A percentile compares a stretch with the other conserved stretches of the same genome.
Conservation (phyloP, 2,329 filamentous ascomycete species). For the Diaporthe sp. region DNA sequence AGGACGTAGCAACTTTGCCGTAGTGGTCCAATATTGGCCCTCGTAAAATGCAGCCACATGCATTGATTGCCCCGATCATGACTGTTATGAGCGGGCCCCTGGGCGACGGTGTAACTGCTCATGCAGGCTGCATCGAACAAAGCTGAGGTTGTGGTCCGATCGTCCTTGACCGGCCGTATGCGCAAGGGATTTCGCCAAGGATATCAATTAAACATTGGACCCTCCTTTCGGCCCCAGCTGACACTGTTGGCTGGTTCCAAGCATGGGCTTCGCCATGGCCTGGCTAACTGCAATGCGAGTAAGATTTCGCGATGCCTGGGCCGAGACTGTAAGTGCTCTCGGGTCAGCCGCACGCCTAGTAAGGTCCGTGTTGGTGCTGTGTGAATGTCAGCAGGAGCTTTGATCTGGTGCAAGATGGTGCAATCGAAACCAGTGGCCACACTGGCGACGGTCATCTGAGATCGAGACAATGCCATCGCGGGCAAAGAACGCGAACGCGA, state of each 20-base stretch:
- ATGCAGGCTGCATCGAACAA: not conserved
- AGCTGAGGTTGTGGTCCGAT: not conserved
- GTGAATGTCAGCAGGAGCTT: not conserved
- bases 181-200: conserved; percentile 2
- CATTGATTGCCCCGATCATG: not conserved
- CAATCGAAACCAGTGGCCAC: conserved; percentile 27
- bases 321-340: too few relatives aligned
- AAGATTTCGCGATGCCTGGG: not conserved
- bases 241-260: not conserved
- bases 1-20: not conserved
- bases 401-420: conserved; percentile 1
- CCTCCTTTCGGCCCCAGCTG: not conserved
- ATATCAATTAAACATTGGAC: not conserved
- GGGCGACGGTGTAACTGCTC: too few relatives aligned
- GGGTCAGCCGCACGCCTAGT: not conserved
- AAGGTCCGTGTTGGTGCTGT: not conserved
- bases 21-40: not conserved
- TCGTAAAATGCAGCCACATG: not conserved
- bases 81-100: not conserved
- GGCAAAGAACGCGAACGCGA: not conserved
- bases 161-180: conserved; percentile 3
- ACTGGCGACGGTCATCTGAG: not conserved
- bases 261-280: not conserved
- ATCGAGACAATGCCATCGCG: not conserved
- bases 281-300: not conserved